Evolutionary conservation across 169 alveolate genomes (phyloP).

Genomic region (Theileria annulata): DNA sequence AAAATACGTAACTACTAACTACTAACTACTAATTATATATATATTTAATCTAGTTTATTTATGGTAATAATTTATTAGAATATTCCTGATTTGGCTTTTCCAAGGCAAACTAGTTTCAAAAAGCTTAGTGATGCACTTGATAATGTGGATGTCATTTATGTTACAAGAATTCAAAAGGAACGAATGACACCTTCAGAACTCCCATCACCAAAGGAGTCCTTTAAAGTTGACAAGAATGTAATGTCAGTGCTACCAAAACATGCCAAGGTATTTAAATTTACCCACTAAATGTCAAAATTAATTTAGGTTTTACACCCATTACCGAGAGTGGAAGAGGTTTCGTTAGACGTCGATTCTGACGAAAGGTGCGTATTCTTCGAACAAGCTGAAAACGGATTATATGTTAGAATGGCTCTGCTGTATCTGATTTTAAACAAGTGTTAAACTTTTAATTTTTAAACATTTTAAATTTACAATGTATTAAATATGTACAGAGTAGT

Average conservation of each 20-base stretch:
- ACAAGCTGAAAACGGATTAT: constrained; percentile 84
- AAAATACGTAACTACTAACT: constrained; percentile 41
- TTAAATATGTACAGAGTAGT: too few relatives aligned
- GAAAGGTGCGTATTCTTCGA: constrained; percentile 73
- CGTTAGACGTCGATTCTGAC: constrained; percentile 72
- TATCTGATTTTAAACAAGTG: constrained; percentile 60
- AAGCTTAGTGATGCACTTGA: constrained; percentile 48
- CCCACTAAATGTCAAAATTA: neutral
- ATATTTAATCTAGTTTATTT: neutral
- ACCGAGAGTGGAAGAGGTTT: constrained; percentile 81
- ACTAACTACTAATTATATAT: neutral
- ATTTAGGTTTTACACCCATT: constrained; percentile 75
- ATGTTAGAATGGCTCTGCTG: constrained; percentile 84
- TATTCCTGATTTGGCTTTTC: constrained; percentile 63
- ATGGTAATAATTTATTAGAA: constrained; percentile 19
- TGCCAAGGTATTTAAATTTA: constrained; percentile 50
- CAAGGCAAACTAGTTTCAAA: constrained; percentile 69
- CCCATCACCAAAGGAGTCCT: constrained; percentile 57
- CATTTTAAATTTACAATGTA: neutral
- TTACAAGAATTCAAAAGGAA: constrained; percentile 81
- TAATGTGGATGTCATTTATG: constrained; percentile 74
- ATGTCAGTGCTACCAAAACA: constrained; percentile 65
- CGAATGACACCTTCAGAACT: constrained; percentile 68
- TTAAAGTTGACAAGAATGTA: constrained; percentile 50
- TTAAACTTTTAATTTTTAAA: constrained; percentile 3